Evolutionary conservation across 129 eudicot species (phyloP).

Genomic region (Artemisia annua): DNA sequence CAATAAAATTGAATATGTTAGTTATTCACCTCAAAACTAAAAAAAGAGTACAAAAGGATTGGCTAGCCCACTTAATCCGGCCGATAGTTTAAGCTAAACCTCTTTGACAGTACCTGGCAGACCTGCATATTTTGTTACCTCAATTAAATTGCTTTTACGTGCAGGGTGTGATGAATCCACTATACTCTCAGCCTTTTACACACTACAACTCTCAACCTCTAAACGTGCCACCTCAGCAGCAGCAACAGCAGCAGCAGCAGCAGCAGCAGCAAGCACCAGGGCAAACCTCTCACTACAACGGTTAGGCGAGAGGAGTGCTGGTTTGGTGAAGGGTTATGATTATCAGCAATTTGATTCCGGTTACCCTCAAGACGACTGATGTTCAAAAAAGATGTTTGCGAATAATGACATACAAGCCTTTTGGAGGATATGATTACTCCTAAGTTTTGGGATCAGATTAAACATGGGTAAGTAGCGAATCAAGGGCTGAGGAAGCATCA

Average conservation of each 20-base stretch:
- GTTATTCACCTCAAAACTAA: not conserved
- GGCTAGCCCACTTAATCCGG: too few species aligned
- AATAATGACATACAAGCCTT: constrained; percentile 10
- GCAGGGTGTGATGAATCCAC: constrained; percentile 82
- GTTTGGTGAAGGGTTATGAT: constrained; percentile 38
- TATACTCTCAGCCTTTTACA: constrained; percentile 83
- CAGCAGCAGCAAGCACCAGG: constrained; percentile 35
- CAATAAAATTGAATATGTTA: not conserved
- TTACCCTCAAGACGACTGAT: constrained; percentile 2
- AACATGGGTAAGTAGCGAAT: constrained; percentile 13
- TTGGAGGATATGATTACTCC: constrained; percentile 20
- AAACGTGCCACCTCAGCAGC: constrained; percentile 48
- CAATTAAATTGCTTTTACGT: not conserved
- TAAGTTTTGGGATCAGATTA: constrained; percentile 19
- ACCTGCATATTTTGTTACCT: not conserved
- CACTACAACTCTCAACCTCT: constrained; percentile 70
- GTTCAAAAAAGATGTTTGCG: constrained; percentile 6
- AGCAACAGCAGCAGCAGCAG: constrained; percentile 59
- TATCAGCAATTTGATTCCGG: constrained; percentile 45
- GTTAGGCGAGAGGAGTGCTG: constrained; percentile 25
- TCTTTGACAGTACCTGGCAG: not conserved
- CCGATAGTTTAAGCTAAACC: too few species aligned
- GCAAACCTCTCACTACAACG: constrained; percentile 47
- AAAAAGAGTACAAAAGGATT: too few species aligned
- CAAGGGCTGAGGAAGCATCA: constrained; percentile 14